A percentile compares a stretch with the other conserved stretches of the same genome.
Evolutionary conservation across 352 stramenopile species (phyloP).

Genomic region (Pythium phragmitis): DNA sequence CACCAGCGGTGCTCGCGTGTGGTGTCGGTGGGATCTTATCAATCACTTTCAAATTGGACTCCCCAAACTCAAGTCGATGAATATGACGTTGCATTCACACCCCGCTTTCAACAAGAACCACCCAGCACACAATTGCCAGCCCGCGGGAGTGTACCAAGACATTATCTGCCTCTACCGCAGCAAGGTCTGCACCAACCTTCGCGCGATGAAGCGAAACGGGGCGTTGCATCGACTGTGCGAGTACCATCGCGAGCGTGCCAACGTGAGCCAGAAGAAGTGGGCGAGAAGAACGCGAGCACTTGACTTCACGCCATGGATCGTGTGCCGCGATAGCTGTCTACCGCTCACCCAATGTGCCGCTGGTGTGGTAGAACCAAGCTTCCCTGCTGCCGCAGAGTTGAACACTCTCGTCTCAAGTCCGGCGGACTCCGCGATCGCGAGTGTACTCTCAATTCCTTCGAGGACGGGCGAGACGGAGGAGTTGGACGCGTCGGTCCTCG

Average conservation of each 20-base stretch:
- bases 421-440: neutral
- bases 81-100: too few relatives aligned
- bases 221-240: neutral
- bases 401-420: neutral
- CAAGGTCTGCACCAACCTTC: neutral
- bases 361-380: neutral
- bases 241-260: neutral
- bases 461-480: neutral
- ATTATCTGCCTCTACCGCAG: neutral
- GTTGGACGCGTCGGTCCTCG: neutral
- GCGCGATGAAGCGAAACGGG: neutral
- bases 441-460: neutral
- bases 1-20: too few relatives aligned
- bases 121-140: neutral
- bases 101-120: neutral
- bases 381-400: neutral
- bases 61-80: too few relatives aligned
- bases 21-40: too few relatives aligned
- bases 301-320: neutral
- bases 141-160: neutral
- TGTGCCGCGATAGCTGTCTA: neutral
- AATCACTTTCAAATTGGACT: too few relatives aligned
- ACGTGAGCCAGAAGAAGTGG: neutral
- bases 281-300: neutral
- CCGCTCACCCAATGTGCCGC: neutral